Evolutionary conservation across 2,329 filamentous ascomycete genomes (phyloP), one percentile per base, ranked within the genome.

Genomic region (Penicillium thymicola): DNA sequence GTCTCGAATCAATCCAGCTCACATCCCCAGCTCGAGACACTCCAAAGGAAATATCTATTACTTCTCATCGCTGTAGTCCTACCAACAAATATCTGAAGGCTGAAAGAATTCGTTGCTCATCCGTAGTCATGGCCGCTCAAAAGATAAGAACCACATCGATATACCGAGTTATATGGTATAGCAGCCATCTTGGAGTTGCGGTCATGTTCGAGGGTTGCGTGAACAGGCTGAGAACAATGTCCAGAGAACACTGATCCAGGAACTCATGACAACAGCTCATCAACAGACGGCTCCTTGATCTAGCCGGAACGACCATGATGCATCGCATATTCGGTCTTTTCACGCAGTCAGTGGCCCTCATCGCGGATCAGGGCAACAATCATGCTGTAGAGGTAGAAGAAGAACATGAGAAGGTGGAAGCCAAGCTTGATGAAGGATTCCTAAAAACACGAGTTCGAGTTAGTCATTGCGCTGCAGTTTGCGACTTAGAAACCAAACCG

Each of bases 381-480:
- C 90, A 94, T 95, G 87, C 90, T 95, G 85, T 96, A 96, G 55
- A 99, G 89, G 81, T 99, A 99, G 85, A 97, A 99, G 87, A 99
- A 99, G 85, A 99, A 99, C 92, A 99, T 97, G 79, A 99, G 77
- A 59, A 99, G 82, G 78, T 99, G 94, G 84, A 99, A 99, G 55
- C 93, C 94, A 42, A 99, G 90, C 82, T 99, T 99, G 81, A 94
- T 88, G 77, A 99, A 99, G 0, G 94, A 97, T 85, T 99, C 94
- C 92, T 96, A 65, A 25, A 65, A 25, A n/a, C 21, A 45, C 28
- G 8, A 23, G 18, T 13, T 16, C 11, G 40, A 53, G 45, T 67
- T 50, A 63, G 54, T 50, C 21, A 59, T 10, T 23, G 34, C 23
- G 8, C 27, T 40, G 41, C 21, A 16, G 32, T 2, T 34, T 28